These are phyloP conservation scores for Alternaria atra DNA, from an alignment of 2,329 filamentous ascomycete species.

Conservation along the genomic window DNA sequence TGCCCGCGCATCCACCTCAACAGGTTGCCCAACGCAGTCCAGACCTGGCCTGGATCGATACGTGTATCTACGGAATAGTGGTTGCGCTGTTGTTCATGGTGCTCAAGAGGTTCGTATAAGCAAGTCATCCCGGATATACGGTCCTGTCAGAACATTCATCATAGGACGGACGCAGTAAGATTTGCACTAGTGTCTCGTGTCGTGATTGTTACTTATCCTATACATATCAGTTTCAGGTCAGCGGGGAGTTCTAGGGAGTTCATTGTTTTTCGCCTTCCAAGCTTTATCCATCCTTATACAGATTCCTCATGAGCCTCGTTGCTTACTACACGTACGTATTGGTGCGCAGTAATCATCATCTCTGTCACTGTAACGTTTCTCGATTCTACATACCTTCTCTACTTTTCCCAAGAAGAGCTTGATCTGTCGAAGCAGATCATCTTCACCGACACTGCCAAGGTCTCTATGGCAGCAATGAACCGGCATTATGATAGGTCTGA, in stretches of 20 bases:
- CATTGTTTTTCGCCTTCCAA: background rate
- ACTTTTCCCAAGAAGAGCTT: background rate
- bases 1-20: slow-evolving; percentile 20
- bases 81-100: slow-evolving; percentile 76
- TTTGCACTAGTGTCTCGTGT: background rate
- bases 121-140: background rate
- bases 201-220: background rate
- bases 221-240: background rate
- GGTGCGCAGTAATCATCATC: too few relatives aligned
- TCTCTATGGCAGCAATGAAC: background rate
- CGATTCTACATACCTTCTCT: background rate
- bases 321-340: too few relatives aligned
- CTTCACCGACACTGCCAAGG: background rate
- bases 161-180: background rate
- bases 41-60: slow-evolving; percentile 78
- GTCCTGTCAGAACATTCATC: background rate
- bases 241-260: background rate
- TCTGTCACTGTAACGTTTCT: too few relatives aligned
- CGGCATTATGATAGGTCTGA: background rate
- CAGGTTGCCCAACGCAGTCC: slow-evolving; percentile 44
- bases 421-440: background rate
- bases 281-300: background rate
- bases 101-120: slow-evolving; percentile 55
- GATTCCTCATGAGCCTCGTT: background rate
- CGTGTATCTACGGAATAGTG: slow-evolving; percentile 77